phyloP scores from a whole-genome alignment of 768 basidiomycete species.

The Brasilioporus rufonigricans region DNA sequence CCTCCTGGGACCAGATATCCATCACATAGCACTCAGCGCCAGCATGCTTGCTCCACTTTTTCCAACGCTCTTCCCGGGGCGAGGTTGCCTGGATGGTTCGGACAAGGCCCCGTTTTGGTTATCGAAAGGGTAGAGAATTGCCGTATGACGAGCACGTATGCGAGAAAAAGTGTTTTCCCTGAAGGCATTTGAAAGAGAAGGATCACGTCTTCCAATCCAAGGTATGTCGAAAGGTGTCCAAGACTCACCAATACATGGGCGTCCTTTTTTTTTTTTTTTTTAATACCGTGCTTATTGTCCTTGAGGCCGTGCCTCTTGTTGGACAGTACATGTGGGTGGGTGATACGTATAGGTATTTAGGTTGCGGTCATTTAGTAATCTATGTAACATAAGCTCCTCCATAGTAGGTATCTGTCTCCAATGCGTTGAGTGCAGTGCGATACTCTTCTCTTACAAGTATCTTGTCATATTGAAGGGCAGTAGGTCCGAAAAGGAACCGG shows the following conservation, averaged over 20 bases:
- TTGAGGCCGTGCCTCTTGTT: no score
- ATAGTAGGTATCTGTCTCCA: not conserved
- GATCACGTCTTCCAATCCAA: not conserved
- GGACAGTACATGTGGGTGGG: no score
- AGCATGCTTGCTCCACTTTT: not conserved
- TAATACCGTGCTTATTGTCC: no score
- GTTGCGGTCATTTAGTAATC: no score
- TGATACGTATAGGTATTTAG: no score
- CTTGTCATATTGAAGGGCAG: no score
- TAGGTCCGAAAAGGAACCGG: no score
- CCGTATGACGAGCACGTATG: not conserved
- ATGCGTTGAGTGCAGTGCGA: not conserved
- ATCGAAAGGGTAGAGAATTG: no score
- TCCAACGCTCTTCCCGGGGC: not conserved
- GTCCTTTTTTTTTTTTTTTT: no score
- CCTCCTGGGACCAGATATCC: constrained; percentile 2
- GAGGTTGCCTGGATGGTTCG: not conserved
- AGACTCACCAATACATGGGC: not conserved
- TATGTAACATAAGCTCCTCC: not conserved
- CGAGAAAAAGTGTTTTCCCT: not conserved
- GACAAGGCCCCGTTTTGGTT: not conserved
- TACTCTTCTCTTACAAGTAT: not conserved
- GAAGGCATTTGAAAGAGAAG: not conserved
- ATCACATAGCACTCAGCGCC: not conserved
- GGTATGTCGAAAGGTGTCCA: not conserved